These are phyloP conservation scores for Ustilago lituana DNA, from an alignment of 1,284 basidiomycete species.

Conservation along the genomic window DNA sequence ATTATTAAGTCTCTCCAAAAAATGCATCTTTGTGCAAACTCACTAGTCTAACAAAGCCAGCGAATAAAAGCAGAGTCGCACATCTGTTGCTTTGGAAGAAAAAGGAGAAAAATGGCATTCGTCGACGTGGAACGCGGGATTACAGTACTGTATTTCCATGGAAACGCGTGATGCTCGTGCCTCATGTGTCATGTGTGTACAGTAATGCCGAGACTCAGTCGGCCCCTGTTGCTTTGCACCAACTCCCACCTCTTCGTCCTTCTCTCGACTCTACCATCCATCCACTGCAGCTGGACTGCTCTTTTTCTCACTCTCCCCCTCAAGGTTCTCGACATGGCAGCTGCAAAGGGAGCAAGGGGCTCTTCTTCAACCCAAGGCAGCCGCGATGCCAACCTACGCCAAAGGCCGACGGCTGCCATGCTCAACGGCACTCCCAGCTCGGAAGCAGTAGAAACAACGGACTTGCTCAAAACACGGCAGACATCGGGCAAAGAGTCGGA, in stretches of 20 bases:
- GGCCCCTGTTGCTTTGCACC: no score
- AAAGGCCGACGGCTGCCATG: conserved; percentile 25
- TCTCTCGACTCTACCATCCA: background rate
- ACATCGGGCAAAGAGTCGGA: background rate
- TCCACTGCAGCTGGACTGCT: background rate
- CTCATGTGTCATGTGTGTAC: no score
- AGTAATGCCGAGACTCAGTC: no score
- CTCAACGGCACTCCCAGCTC: conserved; percentile 27
- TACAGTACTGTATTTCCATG: background rate
- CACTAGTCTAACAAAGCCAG: no score
- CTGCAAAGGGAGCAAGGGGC: conserved; percentile 14
- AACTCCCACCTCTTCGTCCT: no score
- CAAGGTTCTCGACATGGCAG: conserved; percentile 11
- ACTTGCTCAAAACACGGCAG: conserved; percentile 27
- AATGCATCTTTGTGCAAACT: no score
- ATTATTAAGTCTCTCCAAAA: no score
- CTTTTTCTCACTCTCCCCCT: background rate
- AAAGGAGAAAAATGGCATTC: background rate
- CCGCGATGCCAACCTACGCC: conserved; percentile 14
- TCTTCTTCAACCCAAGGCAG: conserved; percentile 9
- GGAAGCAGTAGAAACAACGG: conserved; percentile 27
- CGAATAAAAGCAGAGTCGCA: no score
- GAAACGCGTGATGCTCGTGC: no score
- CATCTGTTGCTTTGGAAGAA: conserved; percentile 41
- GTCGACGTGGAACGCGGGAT: conserved; percentile 34